These are phyloP conservation scores for Stephania japonica DNA, from an alignment of 164 flowering plant species.

Conservation along the genomic window DNA sequence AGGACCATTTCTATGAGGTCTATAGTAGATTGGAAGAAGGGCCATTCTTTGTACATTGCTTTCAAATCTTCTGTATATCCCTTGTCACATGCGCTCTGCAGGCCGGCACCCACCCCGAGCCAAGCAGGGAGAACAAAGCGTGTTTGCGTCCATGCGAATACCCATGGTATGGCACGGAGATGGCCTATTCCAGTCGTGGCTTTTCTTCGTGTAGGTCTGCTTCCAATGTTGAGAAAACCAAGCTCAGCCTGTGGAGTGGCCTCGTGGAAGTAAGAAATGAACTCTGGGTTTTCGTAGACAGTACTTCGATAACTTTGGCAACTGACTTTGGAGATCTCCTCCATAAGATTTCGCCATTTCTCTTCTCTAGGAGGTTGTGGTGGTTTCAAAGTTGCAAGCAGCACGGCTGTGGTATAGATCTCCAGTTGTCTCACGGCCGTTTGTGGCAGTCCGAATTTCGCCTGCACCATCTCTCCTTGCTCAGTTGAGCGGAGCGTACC, in stretches of 20 bases:
- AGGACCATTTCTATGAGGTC: constrained; percentile 96
- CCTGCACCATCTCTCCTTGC: constrained; percentile 99
- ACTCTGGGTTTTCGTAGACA: constrained; percentile 88
- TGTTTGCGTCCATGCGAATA: constrained; percentile 97
- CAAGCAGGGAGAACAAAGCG: constrained; percentile 91
- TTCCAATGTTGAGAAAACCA: constrained; percentile 90
- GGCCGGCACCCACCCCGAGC: constrained; percentile 93
- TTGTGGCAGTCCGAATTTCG: constrained; percentile 88
- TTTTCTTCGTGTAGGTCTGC: constrained; percentile 86
- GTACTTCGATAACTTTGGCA: constrained; percentile 66
- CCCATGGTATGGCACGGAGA: constrained; percentile 90
- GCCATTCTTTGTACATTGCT: constrained; percentile 94
- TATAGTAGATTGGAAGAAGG: constrained; percentile 82
- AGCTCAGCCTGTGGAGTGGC: constrained; percentile 97
- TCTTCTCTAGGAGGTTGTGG: constrained; percentile 84
- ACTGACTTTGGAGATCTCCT: constrained; percentile 79
- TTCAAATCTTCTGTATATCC: constrained; percentile 63
- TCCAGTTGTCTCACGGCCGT: constrained; percentile 87
- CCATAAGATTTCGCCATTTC: constrained; percentile 90
- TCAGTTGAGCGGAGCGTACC: constrained; percentile 95
- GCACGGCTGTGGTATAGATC: constrained; percentile 91
- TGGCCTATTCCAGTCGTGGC: constrained; percentile 73
- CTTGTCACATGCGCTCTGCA: constrained; percentile 70
- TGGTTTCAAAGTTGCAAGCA: constrained; percentile 79
- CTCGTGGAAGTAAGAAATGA: constrained; percentile 81